Evolutionary conservation across 768 basidiomycete genomes (phyloP), one percentile per base, ranked within the genome.

Genomic region (Psilocybe azurescens): DNA sequence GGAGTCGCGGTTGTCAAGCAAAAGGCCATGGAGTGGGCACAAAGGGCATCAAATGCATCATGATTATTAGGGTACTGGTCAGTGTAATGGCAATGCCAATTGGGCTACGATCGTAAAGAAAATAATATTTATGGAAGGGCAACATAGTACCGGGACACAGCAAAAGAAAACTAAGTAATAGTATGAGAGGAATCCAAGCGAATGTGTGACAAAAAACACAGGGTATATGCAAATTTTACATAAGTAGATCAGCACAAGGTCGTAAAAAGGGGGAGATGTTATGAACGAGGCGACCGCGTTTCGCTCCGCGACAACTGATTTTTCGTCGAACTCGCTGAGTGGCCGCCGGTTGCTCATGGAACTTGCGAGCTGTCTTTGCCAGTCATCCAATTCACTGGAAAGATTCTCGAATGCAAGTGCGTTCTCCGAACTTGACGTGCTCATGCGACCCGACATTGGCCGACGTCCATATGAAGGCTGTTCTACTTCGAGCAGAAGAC

Each of bases 11-110:
- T 73, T 50, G 96, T 97, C 50, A 99, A 98, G 79, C 80, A 86
- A 66, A 93, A 90, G 72, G 97, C 97, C 11, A 78, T 95, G 46
- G 95, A 94, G 74, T 99, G 95, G 95, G 93, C 93, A 63, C 90
- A 87, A 72, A 82, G 76, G 64, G 73, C 73, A 58, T 77, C 79
- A 64, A 70, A 69, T 65, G 65, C 56, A 59, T 79, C 70, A 75
- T 76, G 71, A 76, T 72, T 69, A 69, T 65, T 63, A 68, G 46
- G 59, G 64, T 67, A 60, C 67, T 58, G 60, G 65, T 66, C 69
- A 69, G 69, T 70, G 62, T 66, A 65, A 59, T 64, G 67, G 63
- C 61, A 67, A 65, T 53, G 65, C 66, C 66, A 56, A 62, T 52
- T 64, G 36, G 55, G 63, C 63, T 53, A 61, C 58, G 41, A 70